Conservation (phyloP, 2,329 filamentous ascomycete species). For the Trichoderma breve region DNA sequence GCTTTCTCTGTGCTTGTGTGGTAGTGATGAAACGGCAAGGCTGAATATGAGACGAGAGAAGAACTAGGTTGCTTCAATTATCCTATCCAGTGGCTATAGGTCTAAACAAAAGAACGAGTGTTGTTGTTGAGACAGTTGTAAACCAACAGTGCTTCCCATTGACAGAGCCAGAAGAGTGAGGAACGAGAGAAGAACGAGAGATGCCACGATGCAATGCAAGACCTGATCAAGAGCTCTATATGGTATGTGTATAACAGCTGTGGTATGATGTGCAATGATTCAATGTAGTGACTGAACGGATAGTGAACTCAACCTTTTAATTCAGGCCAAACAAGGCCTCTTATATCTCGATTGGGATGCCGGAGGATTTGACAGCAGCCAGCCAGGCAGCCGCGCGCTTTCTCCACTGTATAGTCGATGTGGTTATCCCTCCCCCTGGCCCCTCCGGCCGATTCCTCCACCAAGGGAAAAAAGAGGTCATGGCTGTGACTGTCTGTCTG, state of each 20-base stretch:
- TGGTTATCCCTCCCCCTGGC: background rate
- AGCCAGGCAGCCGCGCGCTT: constrained; percentile 17
- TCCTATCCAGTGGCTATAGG: background rate
- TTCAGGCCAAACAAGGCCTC: constrained; percentile 16
- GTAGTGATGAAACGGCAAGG: background rate
- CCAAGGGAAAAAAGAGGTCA: background rate
- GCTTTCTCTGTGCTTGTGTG: background rate
- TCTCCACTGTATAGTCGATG: constrained; percentile 10
- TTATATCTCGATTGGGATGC: constrained; percentile 13
- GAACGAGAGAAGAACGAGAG: background rate
- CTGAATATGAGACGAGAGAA: background rate
- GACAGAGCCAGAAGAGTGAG: background rate
- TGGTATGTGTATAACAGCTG: background rate
- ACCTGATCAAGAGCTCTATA: background rate
- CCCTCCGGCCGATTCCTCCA: constrained; percentile 2
- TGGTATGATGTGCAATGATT: background rate
- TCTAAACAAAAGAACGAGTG: background rate
- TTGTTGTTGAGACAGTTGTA: background rate
- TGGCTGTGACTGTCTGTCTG: background rate
- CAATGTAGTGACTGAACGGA: background rate
- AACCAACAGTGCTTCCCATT: constrained; percentile 1
- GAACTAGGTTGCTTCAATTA: background rate
- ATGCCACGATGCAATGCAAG: background rate
- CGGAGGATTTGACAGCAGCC: constrained; percentile 15
- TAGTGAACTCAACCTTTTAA: background rate